phyloP scores from a whole-genome alignment of 1,139 yeast species.

The Torulaspora globosa region DNA sequence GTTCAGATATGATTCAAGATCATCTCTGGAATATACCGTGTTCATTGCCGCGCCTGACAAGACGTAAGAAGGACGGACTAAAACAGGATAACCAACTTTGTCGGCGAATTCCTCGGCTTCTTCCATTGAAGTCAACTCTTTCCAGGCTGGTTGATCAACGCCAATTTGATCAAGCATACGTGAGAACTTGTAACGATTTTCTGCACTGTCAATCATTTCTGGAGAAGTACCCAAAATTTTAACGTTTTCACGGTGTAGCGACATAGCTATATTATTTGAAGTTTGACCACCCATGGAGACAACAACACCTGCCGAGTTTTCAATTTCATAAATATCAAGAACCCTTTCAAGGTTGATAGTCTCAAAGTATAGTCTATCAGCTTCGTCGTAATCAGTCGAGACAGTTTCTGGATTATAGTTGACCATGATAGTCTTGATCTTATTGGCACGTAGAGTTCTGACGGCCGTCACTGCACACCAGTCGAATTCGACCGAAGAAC shows the following conservation, averaged over 20 bases:
- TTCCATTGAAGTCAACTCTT: conserved; percentile 86
- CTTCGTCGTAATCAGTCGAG: conserved; percentile 97
- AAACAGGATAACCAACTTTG: conserved; percentile 87
- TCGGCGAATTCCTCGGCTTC: conserved; percentile 95
- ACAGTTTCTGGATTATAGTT: conserved; percentile 99
- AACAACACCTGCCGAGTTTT: conserved; percentile 86
- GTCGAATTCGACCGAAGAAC: conserved; percentile 91
- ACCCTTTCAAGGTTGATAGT: conserved; percentile 93
- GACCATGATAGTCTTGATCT: conserved; percentile 90
- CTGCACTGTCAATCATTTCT: conserved; percentile 97
- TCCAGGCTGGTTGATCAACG: conserved; percentile 99
- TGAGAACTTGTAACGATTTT: conserved; percentile 95
- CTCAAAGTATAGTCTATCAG: conserved; percentile 94
- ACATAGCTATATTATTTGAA: conserved; percentile 91
- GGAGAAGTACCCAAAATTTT: conserved; percentile 97
- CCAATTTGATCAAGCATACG: conserved; percentile 96
- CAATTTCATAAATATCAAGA: conserved; percentile 90
- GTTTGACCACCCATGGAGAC: conserved; percentile 99
- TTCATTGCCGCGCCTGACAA: conserved; percentile 99
- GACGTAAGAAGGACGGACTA: conserved; percentile 97
- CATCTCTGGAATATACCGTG: conserved; percentile 87
- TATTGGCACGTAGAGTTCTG: conserved; percentile 84
- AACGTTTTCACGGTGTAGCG: conserved; percentile 90
- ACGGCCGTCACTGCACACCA: conserved; percentile 97
- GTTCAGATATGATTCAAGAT: conserved; percentile 78